These are phyloP conservation scores for Allium cepa DNA, from an alignment of 106 monocot species.

Conservation along the genomic window DNA sequence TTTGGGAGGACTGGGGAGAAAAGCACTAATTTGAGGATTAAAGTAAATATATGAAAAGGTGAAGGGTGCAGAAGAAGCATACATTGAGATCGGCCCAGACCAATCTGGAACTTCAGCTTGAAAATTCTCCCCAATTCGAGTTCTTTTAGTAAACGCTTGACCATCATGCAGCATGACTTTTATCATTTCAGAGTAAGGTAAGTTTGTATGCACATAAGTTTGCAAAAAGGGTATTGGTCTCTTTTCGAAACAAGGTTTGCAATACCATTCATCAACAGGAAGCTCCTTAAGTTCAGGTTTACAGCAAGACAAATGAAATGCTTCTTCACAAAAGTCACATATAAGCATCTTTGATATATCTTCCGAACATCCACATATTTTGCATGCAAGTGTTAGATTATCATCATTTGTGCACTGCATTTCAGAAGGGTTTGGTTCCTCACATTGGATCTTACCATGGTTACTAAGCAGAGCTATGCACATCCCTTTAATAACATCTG, in stretches of 20 bases:
- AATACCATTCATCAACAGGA: slow-evolving; percentile 66
- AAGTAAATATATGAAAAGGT: background rate
- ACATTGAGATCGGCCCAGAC: slow-evolving; percentile 38
- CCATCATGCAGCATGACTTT: slow-evolving; percentile 46
- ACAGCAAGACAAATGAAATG: slow-evolving; percentile 75
- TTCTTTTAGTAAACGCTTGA: slow-evolving; percentile 30
- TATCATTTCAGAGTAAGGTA: slow-evolving; percentile 33
- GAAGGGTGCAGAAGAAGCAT: slow-evolving; percentile 23
- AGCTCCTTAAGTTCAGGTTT: slow-evolving; percentile 33
- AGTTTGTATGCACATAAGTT: slow-evolving; percentile 11
- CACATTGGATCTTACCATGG: slow-evolving; percentile 25
- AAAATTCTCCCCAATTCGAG: slow-evolving; percentile 59
- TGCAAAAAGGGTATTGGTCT: slow-evolving; percentile 29
- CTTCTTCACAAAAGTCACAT: slow-evolving; percentile 80
- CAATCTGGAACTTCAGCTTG: slow-evolving; percentile 76
- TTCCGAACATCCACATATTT: slow-evolving; percentile 36
- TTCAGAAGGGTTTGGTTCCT: slow-evolving; percentile 6
- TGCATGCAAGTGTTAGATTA: slow-evolving; percentile 29
- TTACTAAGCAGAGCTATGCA: slow-evolving; percentile 39
- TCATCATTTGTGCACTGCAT: slow-evolving; percentile 4
- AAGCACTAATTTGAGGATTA: too few species aligned
- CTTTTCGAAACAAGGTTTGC: slow-evolving; percentile 54
- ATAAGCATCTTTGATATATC: slow-evolving; percentile 58
- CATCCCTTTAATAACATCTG: slow-evolving; percentile 11
- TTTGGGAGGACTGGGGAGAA: too few species aligned